Base-by-base conservation (phyloP, 139 green algal genomes). In the Picochlorum sp. region DNA sequence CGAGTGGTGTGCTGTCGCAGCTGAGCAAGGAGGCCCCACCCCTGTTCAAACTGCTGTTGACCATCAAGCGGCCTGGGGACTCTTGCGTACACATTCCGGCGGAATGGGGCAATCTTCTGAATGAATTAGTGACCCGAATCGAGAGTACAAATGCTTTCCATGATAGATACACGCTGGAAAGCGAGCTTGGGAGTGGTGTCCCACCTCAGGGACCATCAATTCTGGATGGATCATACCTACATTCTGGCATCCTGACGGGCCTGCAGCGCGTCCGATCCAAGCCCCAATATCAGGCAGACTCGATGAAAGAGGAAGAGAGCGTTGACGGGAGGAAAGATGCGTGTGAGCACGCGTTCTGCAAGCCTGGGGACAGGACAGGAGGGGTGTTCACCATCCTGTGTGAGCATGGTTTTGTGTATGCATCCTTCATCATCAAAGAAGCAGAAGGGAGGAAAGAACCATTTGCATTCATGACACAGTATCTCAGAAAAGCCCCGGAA, bases 351-450 rank as follows among this genome's bases (percentile, higher is more conserved):
- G 45, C 45, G 5, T 52, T 52, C 45, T 52, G 2, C 45, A 52
- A 52, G 45, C 45, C 45, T 10, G 45, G 45, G 2, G 45, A 52
- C 45, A 18, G 45, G 2, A 52, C 45, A 52, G 45, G 45, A 20
- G 45, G 45, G 16, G 15, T 52, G 45, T 52, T 52, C 45, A 52
- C 45, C 15, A 20, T 52, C 45, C 45, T 52, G 45, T 52, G 45
- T 52, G 45, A 52, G 45, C 45, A 52, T 20, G 45, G 45, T 7
- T 52, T 52, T 52, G 45, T 52, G 4, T 52, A 52, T 20, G 45
- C 45, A 7, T 52, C 45, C 2, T 52, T 52, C 45, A 52, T 52
- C 45, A 52, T 52, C 16, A 52, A 52, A 52, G 16, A 52, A 52
- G 45, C 45, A 18, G 45, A 52, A 23, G 45, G 45, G 45, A 52